These are phyloP conservation scores for Plenodomus tracheiphilus DNA, from an alignment of 2,329 filamentous ascomycete species.

Conservation along the genomic window DNA sequence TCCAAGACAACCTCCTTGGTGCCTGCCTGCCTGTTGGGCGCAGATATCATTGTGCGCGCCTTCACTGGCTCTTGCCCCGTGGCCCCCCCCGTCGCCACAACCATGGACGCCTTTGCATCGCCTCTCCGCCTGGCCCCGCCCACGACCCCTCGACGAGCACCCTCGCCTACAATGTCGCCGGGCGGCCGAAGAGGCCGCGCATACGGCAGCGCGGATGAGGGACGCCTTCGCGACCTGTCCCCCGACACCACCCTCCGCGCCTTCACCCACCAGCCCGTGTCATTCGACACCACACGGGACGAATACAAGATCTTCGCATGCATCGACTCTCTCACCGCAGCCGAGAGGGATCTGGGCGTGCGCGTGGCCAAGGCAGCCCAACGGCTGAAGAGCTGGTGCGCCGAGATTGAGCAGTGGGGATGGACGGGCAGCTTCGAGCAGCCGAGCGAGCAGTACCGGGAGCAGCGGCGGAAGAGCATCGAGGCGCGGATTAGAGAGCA, in stretches of 20 bases:
- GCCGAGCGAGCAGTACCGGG: slow-evolving; percentile 35
- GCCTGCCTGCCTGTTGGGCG: too few species aligned
- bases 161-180: slow-evolving; percentile 42
- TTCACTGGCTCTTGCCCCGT: slow-evolving; percentile 22
- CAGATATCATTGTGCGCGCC: slow-evolving; percentile 14
- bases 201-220: slow-evolving; percentile 32
- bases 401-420: slow-evolving; percentile 68
- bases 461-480: slow-evolving; percentile 35
- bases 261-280: slow-evolving; percentile 49
- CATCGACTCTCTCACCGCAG: slow-evolving; percentile 63
- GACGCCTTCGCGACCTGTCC: slow-evolving; percentile 41
- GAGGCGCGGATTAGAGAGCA: slow-evolving; percentile 38
- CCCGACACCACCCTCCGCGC: slow-evolving; percentile 49
- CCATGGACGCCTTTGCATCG: slow-evolving; percentile 34
- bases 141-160: slow-evolving; percentile 33
- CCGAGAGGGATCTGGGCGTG: slow-evolving; percentile 72
- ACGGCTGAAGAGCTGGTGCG: slow-evolving; percentile 72
- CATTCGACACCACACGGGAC: slow-evolving; percentile 47
- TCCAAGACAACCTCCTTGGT: slow-evolving; percentile 6
- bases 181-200: slow-evolving; percentile 30
- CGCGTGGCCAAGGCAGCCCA: slow-evolving; percentile 71
- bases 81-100: slow-evolving; percentile 10
- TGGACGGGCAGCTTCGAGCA: slow-evolving; percentile 58
- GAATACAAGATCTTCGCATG: slow-evolving; percentile 53
- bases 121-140: slow-evolving; percentile 37